Conservation (phyloP, 78 protist species). For the Mastigamoeba balamuthi region DNA sequence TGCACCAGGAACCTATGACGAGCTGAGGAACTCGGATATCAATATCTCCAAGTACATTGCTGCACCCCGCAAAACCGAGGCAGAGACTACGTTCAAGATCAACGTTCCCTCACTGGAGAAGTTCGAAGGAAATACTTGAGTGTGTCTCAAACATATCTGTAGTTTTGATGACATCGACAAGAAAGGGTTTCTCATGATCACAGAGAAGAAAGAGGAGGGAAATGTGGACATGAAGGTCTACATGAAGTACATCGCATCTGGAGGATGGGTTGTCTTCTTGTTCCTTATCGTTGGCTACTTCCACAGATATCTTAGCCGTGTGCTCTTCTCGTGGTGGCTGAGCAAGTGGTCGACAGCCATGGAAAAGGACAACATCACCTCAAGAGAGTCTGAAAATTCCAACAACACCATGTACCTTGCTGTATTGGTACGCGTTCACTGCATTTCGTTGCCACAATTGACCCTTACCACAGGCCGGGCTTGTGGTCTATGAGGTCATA, state of each 20-base stretch:
- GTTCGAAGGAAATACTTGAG: no score
- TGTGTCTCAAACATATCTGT: no score
- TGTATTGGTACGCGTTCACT: slow-evolving; percentile 22
- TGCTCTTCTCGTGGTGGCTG: slow-evolving; percentile 19
- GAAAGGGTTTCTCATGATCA: no score
- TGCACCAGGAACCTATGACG: no score
- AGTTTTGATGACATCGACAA: no score
- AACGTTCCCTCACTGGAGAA: no score
- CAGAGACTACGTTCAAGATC: no score
- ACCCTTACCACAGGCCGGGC: no score
- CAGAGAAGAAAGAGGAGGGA: slow-evolving; percentile 45
- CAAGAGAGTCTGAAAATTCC: neutral
- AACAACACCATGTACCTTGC: neutral
- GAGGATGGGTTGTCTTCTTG: slow-evolving; percentile 1
- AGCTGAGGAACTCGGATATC: no score
- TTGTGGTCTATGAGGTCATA: neutral
- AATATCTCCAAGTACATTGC: no score
- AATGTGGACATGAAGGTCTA: slow-evolving; percentile 5
- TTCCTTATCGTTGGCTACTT: neutral
- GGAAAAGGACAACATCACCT: neutral
- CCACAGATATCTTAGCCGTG: neutral
- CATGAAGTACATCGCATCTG: neutral
- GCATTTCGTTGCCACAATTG: no score
- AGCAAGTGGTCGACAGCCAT: slow-evolving; percentile 6
- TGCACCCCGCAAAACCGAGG: no score